phyloP scores from a whole-genome alignment of 2,329 filamentous ascomycete genomes.

The Cercospora nicotianae region DNA sequence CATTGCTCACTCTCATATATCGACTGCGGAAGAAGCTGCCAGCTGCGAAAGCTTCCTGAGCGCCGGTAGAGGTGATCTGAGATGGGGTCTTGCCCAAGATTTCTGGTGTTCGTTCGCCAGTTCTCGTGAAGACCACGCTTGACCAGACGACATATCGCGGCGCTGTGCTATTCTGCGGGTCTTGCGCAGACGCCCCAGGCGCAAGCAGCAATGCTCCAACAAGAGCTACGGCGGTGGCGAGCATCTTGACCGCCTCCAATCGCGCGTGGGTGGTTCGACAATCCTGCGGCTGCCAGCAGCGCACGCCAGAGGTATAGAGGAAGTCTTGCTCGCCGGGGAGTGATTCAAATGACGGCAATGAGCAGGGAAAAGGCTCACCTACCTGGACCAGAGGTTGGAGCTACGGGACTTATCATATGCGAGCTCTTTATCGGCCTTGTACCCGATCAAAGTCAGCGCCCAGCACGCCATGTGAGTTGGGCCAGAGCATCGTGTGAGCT shows the following conservation, averaged over 20 bases:
- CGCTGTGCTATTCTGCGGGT: slow-evolving; percentile 6
- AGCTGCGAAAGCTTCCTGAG: slow-evolving; percentile 53
- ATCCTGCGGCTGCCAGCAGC: slow-evolving; percentile 11
- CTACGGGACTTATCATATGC: slow-evolving; percentile 10
- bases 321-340: slow-evolving; percentile 2
- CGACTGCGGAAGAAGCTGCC: slow-evolving; percentile 55
- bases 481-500: slow-evolving; percentile 1
- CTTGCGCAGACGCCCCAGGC: slow-evolving; percentile 19
- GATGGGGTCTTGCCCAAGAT: slow-evolving; percentile 38
- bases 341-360: neutral
- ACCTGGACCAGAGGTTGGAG: slow-evolving; percentile 14
- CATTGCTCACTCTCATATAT: slow-evolving; percentile 47
- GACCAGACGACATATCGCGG: slow-evolving; percentile 44
- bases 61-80: slow-evolving; percentile 55
- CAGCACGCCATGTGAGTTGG: slow-evolving; percentile 11
- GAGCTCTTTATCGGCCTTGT: slow-evolving; percentile 25
- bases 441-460: slow-evolving; percentile 6
- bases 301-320: neutral
- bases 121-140: slow-evolving; percentile 55
- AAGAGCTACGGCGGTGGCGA: slow-evolving; percentile 25
- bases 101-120: slow-evolving; percentile 57
- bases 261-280: neutral
- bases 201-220: slow-evolving; percentile 25
- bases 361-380: slow-evolving; percentile 15
- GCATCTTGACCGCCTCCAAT: slow-evolving; percentile 21